Base-by-base conservation (phyloP, 495 filamentous ascomycete genomes). In the Hamigera avellanea region DNA sequence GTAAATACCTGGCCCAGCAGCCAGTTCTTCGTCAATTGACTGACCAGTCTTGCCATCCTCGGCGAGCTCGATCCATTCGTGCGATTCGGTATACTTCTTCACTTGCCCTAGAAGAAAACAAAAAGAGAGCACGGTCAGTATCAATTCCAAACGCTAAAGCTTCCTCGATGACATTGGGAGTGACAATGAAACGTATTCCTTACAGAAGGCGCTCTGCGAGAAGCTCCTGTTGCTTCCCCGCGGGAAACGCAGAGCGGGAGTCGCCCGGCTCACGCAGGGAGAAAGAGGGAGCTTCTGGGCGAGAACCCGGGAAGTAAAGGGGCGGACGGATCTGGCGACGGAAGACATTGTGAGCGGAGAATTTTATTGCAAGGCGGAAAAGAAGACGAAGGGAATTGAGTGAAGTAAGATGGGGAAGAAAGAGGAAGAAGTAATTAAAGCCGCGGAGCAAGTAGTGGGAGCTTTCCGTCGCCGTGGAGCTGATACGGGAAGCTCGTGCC, bases 51-150 rank as follows among this genome's bases (percentile, higher is more conserved):
- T 85, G 44, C 76, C 74, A 61, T 91, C 78, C 19, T 71, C 75
- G 33, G 75, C 75, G 21, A 94, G 65, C 61, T 94, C 83, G 49
- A 98, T 76, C 93, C 93, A 98, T 69, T 98, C 91, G 69, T 98
- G 91, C 49, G 95, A 93, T 57, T 84, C 78, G 48, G 93, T 96
- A 72, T 93, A 98, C 53, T 81, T 86, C 70, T 91, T 89, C 48
- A 79, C 66, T 45, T 62, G 53, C 39, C 51, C 68, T 72, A 30
- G 27, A 41, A 8, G 21, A 19, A 19, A 39, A 29, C 15, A 35
- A 45, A 45, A 43, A 33, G 42, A 34, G n/a, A n/a, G n/a, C 43
- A 28, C 31, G 29, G 46, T 60, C 44, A 62, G 49, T 26, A 43
- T 39, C 45, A 37, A 35, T 37, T 30, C 33, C 8, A 31, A 18